Evolutionary conservation across 2,329 filamentous ascomycete species (phyloP), one percentile per base, ranked within the genome.

Genomic region (Botrytis fabae): DNA sequence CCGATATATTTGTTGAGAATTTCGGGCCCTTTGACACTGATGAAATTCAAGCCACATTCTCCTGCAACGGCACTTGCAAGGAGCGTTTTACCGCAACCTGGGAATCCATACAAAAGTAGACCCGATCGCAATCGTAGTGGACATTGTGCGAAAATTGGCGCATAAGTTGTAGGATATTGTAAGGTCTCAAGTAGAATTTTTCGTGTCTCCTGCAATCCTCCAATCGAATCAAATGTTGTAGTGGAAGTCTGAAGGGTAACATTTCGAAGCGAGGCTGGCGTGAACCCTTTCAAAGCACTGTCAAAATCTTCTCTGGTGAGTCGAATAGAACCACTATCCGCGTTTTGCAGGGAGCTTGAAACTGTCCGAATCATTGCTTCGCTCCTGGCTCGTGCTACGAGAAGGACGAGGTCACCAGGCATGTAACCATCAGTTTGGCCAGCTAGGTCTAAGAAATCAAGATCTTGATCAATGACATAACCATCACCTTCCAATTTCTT

Each of bases 1-100:
- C 96, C 96, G 74, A 99, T 99, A 82, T 99, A 99, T 83, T 99
- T 99, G 86, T 99, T 99, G 71, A 99, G 84, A 74, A 99, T 98
- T 82, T 99, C 97, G 0, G 96, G 96, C 0, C 96, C 96, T 84
- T 99, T 99, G 80, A 99, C 96, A 59, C 92, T 95, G 82, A 99
- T 99, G 83, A 99, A 99, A 82, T 99, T 99, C 74, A 99, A 90
- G 0, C 95, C 95, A 80, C 95, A 98, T 84, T 99, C 96, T 72
- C 95, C 95, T 20, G 97, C 96, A n/a, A 99, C 95, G 0, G 96
- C 96, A 73, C 93, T 97, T 32, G 97, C 96, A 16, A 99, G 89
- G 14, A 99, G 87, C 0, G 96, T 99, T 84, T 99, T 99, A 75
- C 97, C 97, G 80, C 96, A 98, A 3, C 96, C 96, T 0, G 96